Base-by-base conservation (phyloP, 331 rosid genomes). In the Erythrophleum ivorense region DNA sequence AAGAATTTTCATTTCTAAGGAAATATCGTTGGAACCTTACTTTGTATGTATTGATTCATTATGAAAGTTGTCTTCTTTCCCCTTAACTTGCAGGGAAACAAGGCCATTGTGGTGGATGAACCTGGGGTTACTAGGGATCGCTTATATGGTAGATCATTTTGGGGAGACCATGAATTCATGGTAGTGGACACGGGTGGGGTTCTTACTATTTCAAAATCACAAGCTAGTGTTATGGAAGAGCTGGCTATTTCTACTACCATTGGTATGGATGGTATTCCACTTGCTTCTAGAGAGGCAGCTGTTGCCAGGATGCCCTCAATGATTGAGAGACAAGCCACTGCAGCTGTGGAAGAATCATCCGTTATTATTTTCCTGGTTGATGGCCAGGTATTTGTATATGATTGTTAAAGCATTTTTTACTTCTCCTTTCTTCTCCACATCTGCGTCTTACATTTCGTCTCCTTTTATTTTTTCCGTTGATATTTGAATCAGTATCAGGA, bases 121-220 rank as follows among this genome's bases (percentile, higher is more conserved):
- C 99, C 98, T 33, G 98, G 99, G 83, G 98, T 93, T 77, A 95
- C 99, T 9, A 90, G 99, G 91, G 99, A 95, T 82, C 97, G 98
- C 59, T 85, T 95, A 78, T 95, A 95, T 82, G 99, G 94, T 73
- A 92, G 98, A 81, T 91, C 98, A 24, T 93, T 82, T 80, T 93
- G 98, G 98, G 99, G 99, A 64, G 87, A 85, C 65, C 75, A 76
- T 82, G 99, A 95, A 63, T 95, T 95, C 87, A 90, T 95, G 99
- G 96, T 93, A 55, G 95, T 95, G 65, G 99, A 95, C 85, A 95
- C 98, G 0, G 99, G 99, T 70, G 99, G 99, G 71, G 97, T 95
- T 85, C 85, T 95, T 67, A 93, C 88, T 33, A 85, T 95, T 83
- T 91, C 99, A 5, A 93, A 93, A 84, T 91, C 98, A 82, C 96